These are phyloP conservation scores for Aegilops bicornis DNA, from an alignment of 176 grass and related monocot genomes.

Conservation along the genomic window DNA sequence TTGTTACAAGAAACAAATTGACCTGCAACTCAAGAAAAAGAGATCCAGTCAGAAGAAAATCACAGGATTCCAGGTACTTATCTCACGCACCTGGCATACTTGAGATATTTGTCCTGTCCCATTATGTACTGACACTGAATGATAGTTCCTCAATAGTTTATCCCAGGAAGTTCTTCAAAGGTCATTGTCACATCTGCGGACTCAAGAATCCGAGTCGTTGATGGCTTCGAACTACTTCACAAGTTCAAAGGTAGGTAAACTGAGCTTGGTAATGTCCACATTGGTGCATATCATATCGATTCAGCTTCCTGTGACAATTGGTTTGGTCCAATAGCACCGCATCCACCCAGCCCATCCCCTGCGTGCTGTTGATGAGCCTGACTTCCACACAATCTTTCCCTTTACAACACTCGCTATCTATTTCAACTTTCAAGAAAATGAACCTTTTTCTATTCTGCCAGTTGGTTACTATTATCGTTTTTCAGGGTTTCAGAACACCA, in stretches of 20 bases:
- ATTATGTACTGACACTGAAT: slow-evolving; percentile 38
- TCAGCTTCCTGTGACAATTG: slow-evolving; percentile 25
- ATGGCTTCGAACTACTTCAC: slow-evolving; percentile 69
- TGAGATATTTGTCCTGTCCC: slow-evolving; percentile 22
- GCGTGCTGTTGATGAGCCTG: slow-evolving; percentile 17
- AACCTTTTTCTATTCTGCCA: slow-evolving; percentile 1
- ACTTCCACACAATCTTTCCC: slow-evolving; percentile 4
- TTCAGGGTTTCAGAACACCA: slow-evolving; percentile 94
- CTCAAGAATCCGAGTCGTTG: slow-evolving; percentile 80
- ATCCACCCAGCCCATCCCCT: neutral
- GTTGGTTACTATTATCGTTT: slow-evolving; percentile 30
- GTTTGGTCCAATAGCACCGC: slow-evolving; percentile 24
- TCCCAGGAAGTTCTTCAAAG: slow-evolving; percentile 83
- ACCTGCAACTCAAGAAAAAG: slow-evolving; percentile 84
- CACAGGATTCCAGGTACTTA: slow-evolving; percentile 91
- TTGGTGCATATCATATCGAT: slow-evolving; percentile 1
- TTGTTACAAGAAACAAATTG: slow-evolving; percentile 67
- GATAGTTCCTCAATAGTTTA: slow-evolving; percentile 69
- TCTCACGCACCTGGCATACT: neutral
- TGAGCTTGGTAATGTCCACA: slow-evolving; percentile 3
- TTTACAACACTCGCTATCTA: slow-evolving; percentile 14
- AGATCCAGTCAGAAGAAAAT: slow-evolving; percentile 94
- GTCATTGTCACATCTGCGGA: slow-evolving; percentile 95
- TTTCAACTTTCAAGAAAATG: neutral
- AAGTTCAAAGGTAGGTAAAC: slow-evolving; percentile 81